Base-by-base conservation (phyloP, 345 rosid species). In the Draba incana region DNA sequence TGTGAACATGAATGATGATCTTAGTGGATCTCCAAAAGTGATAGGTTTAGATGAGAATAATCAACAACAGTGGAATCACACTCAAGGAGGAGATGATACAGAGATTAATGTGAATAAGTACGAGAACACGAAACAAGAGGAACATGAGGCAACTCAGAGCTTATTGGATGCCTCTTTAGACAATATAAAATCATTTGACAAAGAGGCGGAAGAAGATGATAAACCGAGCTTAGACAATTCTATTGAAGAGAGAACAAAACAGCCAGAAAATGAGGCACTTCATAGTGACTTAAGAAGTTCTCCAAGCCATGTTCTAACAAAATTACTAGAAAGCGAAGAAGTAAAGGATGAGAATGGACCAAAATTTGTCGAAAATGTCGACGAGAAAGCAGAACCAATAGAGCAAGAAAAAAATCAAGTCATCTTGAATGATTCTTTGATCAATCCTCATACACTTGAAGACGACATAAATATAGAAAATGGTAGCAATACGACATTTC, bases 21-120 rank as follows among this genome's bases (percentile, higher is more conserved):
- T 45, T 45, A 37, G 24, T 71, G 68, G 57, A 73, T 50, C 71
- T 52, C 57, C 61, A 5, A 59, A 44, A 13, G 39, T 30, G 23
- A 16, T 33, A 16, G 55, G 14, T 11, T 50, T 45, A 20, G 4
- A 59, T 47, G 43, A 42, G 23, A 58, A 6, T 64, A 38, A 64
- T 41, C 59, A n/a, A 35, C 60, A 65, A 5, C 44, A 30, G 28
- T 5, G 23, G 47, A 33, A 15, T 58, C 35, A 0, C 48, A 24
- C 8, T 66, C 72, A 44, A 59, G 72, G 59, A 49, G 67, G 66
- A 42, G 0, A 64, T 64, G 76, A 12, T 48, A 47, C 45, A 64
- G 53, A 28, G 49, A 56, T 55, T 27, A 20, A 52, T 33, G 43
- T 50, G 24, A 71, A 41, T 16, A 23, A 27, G 59, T 39, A 10